A percentile compares a stretch with the other conserved stretches of the same genome.
phyloP scores from a whole-genome alignment of 129 eudicot species.

The Tagetes patula region DNA sequence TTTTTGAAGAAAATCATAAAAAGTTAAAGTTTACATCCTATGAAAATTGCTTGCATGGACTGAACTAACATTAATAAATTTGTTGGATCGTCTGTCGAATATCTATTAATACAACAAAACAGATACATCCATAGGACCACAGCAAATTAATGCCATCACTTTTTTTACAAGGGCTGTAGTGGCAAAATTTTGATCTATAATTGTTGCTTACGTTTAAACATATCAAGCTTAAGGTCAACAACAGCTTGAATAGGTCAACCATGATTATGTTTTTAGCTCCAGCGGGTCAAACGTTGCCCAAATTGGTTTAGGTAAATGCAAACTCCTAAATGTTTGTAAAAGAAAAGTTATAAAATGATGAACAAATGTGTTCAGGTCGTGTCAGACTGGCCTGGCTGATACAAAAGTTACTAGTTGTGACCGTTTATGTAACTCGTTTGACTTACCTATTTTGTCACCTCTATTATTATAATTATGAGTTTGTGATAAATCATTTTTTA shows the following conservation, averaged over 20 bases:
- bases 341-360: background rate
- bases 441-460: background rate
- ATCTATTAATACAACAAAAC: no score
- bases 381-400: background rate
- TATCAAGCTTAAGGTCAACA: background rate
- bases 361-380: background rate
- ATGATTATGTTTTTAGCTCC: background rate
- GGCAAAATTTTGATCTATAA: no score
- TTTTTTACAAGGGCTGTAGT: background rate
- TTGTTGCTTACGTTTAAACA: no score
- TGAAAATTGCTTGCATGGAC: background rate
- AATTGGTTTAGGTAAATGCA: background rate
- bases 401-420: background rate
- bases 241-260: background rate
- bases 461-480: background rate
- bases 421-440: background rate
- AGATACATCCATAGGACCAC: no score
- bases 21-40: no score
- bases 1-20: background rate
- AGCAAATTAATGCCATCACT: no score
- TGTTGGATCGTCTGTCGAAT: background rate
- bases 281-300: background rate
- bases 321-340: background rate
- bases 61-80: background rate
- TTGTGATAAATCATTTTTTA: slow-evolving; percentile 11